These are phyloP conservation scores for Chytriomyces hyalinus DNA, from an alignment of 192 early-diverging fungal species.

Conservation along the genomic window DNA sequence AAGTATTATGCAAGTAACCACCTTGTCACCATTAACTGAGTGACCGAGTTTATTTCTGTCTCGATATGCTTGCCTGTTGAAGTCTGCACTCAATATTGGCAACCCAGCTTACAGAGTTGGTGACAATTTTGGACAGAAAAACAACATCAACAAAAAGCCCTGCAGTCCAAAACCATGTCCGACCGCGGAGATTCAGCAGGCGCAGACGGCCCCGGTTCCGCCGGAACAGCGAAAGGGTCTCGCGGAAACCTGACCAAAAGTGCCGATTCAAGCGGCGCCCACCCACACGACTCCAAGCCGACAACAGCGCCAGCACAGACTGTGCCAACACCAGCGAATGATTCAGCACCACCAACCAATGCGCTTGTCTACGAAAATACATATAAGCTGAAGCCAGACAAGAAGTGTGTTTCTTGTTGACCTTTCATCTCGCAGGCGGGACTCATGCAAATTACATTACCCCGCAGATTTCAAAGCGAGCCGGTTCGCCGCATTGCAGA, in stretches of 20 bases:
- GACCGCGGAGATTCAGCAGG: slow-evolving; percentile 14
- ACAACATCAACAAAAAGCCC: not conserved
- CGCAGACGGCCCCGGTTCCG: slow-evolving; percentile 1
- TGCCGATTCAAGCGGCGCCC: not conserved
- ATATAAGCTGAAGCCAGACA: slow-evolving; percentile 59
- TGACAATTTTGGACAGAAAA: too few species aligned
- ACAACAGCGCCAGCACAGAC: too few species aligned
- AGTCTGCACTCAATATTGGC: too few species aligned
- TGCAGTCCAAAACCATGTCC: slow-evolving; percentile 8
- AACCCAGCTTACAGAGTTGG: too few species aligned
- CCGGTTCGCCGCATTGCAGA: slow-evolving; percentile 41
- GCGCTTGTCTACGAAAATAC: slow-evolving; percentile 66
- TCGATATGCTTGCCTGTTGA: too few species aligned
- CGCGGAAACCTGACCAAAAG: not conserved
- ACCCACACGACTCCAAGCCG: too few species aligned
- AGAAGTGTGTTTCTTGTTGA: slow-evolving; percentile 46
- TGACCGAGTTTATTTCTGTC: too few species aligned
- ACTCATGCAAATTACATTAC: slow-evolving; percentile 15
- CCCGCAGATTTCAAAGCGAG: slow-evolving; percentile 49
- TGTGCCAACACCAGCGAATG: too few species aligned
- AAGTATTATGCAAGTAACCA: too few species aligned
- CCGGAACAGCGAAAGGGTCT: not conserved
- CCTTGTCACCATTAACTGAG: too few species aligned
- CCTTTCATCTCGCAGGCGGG: not conserved
- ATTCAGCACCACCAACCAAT: slow-evolving; percentile 41